Evolutionary conservation across 352 stramenopile species (phyloP).

Genomic region (Phytopythium sindhum): DNA sequence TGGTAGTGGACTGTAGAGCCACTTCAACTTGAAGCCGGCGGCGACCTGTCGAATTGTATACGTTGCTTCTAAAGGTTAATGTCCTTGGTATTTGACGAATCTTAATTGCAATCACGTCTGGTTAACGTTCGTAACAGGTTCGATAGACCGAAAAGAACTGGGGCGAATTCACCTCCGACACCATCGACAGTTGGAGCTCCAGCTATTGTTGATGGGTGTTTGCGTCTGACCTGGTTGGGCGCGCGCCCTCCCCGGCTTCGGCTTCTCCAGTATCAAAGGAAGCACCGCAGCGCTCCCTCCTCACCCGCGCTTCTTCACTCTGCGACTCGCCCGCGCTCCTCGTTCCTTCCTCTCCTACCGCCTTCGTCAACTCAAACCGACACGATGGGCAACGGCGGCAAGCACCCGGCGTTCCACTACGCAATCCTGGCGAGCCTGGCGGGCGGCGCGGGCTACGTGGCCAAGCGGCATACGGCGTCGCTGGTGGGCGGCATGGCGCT

Average conservation of each 20-base stretch:
- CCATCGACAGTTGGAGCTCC: no score
- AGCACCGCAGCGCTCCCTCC: no score
- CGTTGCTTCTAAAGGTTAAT: constrained; percentile 18
- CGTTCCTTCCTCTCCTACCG: no score
- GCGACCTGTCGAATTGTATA: background rate
- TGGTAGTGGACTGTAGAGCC: background rate
- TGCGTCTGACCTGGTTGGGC: background rate
- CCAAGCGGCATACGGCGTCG: constrained; percentile 62
- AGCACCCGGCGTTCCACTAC: constrained; percentile 74
- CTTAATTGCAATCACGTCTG: background rate
- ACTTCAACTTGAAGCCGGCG: background rate
- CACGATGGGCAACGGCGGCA: constrained; percentile 31
- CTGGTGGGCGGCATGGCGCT: constrained; percentile 61
- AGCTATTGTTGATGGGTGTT: background rate
- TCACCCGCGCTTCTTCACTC: no score
- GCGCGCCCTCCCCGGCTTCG: background rate
- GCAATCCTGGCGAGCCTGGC: constrained; percentile 60
- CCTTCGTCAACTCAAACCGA: no score
- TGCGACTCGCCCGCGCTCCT: background rate
- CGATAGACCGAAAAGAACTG: background rate
- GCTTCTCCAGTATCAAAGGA: no score
- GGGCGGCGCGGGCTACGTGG: constrained; percentile 54
- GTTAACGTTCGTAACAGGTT: background rate
- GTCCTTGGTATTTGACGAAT: background rate
- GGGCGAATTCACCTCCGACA: background rate